A percentile compares a stretch with the other conserved stretches of the same genome.
Conservation (phyloP, 495 filamentous ascomycete species). For the Barbatosphaeria neglecta region DNA sequence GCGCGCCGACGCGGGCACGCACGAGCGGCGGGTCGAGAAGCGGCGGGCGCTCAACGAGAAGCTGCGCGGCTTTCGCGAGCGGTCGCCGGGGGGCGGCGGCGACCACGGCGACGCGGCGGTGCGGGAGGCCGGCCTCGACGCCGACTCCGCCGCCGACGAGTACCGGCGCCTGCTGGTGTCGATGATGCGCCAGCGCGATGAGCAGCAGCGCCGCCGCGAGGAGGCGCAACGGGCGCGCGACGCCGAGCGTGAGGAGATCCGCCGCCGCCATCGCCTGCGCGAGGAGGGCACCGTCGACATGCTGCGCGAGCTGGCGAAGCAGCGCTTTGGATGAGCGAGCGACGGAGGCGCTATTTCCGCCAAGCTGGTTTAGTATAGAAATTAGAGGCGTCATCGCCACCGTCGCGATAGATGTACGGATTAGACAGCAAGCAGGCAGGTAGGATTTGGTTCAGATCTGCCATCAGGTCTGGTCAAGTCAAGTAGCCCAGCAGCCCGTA, state of each 20-base stretch:
- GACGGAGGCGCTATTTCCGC: too few relatives aligned
- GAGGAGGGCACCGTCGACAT: slow-evolving; percentile 59
- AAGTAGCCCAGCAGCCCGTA: too few relatives aligned
- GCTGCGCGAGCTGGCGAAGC: slow-evolving; percentile 48
- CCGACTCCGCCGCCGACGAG: slow-evolving; percentile 41
- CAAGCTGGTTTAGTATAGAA: too few relatives aligned
- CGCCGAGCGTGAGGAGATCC: slow-evolving; percentile 53
- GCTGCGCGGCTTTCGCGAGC: slow-evolving; percentile 48
- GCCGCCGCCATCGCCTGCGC: slow-evolving; percentile 41
- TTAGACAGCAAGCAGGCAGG: too few relatives aligned
- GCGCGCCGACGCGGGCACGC: slow-evolving; percentile 73
- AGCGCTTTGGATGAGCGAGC: slow-evolving; percentile 37
- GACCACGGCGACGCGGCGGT: slow-evolving; percentile 28
- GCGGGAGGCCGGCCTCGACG: slow-evolving; percentile 41
- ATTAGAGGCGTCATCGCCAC: too few relatives aligned
- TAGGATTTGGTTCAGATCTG: too few relatives aligned
- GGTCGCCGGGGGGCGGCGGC: slow-evolving; percentile 32
- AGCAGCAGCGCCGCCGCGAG: slow-evolving; percentile 54
- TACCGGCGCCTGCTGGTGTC: slow-evolving; percentile 43
- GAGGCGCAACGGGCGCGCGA: slow-evolving; percentile 46
- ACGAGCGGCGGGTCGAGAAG: slow-evolving; percentile 82
- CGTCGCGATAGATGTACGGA: too few relatives aligned
- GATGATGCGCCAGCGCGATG: slow-evolving; percentile 46
- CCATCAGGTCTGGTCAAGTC: too few relatives aligned
- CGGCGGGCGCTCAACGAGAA: slow-evolving; percentile 41